Conservation (phyloP, 148 eudicot genomes). For the Fagopyrum tataricum region DNA sequence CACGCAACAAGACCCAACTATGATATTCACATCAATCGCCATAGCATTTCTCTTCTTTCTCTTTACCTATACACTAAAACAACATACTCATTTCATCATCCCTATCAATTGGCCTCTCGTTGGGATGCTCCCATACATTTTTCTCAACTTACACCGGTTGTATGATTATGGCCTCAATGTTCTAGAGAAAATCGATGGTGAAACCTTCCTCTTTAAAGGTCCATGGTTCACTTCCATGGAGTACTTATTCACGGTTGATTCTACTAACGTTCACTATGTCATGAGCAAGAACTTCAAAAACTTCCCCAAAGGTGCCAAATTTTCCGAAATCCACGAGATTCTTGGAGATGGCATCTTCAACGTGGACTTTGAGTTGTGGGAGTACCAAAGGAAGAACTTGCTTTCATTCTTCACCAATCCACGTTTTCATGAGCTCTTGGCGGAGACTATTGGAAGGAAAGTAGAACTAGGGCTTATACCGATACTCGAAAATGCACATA, state of each 20-base stretch:
- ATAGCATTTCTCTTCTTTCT: not conserved
- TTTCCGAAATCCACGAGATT: conserved; percentile 37
- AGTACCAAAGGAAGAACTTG: conserved; percentile 29
- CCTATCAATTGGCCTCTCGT: conserved; percentile 37
- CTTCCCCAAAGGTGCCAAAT: conserved; percentile 44
- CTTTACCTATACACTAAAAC: not conserved
- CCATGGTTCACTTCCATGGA: conserved; percentile 53
- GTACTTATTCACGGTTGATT: conserved; percentile 31
- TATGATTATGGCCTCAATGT: conserved; percentile 21
- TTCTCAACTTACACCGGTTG: conserved; percentile 22
- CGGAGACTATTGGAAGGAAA: conserved; percentile 22
- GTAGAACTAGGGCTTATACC: conserved; percentile 34
- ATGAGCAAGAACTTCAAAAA: conserved; percentile 50
- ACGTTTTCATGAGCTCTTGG: conserved; percentile 28
- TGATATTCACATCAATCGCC: not conserved
- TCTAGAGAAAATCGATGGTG: conserved; percentile 3
- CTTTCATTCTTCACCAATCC: conserved; percentile 25
- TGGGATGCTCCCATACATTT: conserved; percentile 46
- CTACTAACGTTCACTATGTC: conserved; percentile 37
- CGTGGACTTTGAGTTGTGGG: conserved; percentile 36
- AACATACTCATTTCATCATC: not conserved
- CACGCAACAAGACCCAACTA: too few species aligned
- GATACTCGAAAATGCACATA: conserved; percentile 27
- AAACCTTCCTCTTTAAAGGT: conserved; percentile 35
- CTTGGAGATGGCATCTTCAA: conserved; percentile 56